A percentile compares a stretch with the other conserved stretches of the same genome.
Conservation (phyloP, 441 rosid species). For the Bruguiera hainesii region DNA sequence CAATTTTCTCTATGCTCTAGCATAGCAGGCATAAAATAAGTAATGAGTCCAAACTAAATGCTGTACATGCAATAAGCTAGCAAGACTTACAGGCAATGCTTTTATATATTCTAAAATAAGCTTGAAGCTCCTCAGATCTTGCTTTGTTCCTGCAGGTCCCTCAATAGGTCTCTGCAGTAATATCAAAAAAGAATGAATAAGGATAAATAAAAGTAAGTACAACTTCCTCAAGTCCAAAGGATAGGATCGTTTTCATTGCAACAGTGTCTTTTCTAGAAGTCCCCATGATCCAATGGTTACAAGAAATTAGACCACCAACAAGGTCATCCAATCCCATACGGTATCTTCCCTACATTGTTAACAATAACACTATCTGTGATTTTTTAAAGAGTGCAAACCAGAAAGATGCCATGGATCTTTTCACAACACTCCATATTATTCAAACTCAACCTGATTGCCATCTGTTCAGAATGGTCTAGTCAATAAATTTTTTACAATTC, state of each 20-base stretch:
- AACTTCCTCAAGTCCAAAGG: background rate
- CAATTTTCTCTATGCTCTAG: background rate
- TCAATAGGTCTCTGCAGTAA: slow-evolving; percentile 67
- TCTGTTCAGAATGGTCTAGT: too few relatives aligned
- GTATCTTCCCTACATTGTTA: too few relatives aligned
- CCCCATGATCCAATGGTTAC: background rate
- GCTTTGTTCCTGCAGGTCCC: slow-evolving; percentile 55
- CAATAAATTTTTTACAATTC: too few relatives aligned
- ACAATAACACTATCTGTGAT: too few relatives aligned
- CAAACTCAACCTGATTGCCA: too few relatives aligned
- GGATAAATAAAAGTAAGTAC: background rate
- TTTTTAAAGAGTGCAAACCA: too few relatives aligned
- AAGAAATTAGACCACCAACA: background rate
- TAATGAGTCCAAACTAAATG: slow-evolving; percentile 1
- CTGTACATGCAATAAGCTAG: background rate
- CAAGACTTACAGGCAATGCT: slow-evolving; percentile 78
- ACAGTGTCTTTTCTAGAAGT: background rate
- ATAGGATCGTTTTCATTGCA: background rate
- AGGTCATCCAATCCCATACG: too few relatives aligned
- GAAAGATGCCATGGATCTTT: too few relatives aligned
- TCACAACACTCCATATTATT: too few relatives aligned
- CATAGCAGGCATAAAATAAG: background rate
- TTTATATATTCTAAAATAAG: slow-evolving; percentile 84
- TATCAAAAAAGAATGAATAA: slow-evolving; percentile 17
- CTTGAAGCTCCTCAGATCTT: slow-evolving; percentile 86